Conservation (phyloP, 768 basidiomycete species). For the Lactifluus rugatus region DNA sequence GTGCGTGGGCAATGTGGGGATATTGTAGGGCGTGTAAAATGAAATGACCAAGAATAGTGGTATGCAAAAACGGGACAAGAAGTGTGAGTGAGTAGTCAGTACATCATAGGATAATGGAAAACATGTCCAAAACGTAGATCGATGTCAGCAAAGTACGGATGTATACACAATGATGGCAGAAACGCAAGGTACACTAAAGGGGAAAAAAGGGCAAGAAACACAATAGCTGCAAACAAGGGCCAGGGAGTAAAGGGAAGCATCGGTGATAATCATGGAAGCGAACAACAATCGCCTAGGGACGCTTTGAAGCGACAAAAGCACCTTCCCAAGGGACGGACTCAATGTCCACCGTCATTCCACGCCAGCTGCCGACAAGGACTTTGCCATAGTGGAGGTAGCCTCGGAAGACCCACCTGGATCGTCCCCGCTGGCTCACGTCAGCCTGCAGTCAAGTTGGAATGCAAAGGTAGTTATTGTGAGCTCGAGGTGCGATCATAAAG, state of each 20-base stretch:
- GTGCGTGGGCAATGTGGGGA: background rate
- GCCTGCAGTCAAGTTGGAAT: constrained; percentile 1
- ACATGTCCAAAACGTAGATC: background rate
- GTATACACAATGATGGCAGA: constrained; percentile 9
- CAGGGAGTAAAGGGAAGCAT: background rate
- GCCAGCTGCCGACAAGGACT: constrained; percentile 68
- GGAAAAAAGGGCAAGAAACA: background rate
- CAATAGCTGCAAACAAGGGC: background rate
- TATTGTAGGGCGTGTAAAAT: constrained; percentile 8
- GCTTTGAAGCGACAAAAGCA: constrained; percentile 50
- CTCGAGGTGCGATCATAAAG: background rate
- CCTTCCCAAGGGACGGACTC: constrained; percentile 48
- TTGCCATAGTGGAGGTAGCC: constrained; percentile 59
- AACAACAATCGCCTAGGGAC: constrained; percentile 19
- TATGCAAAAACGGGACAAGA: background rate
- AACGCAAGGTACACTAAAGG: background rate
- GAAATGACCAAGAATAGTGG: constrained; percentile 11
- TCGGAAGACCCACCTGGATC: constrained; percentile 41
- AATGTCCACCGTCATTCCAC: constrained; percentile 37
- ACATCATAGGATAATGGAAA: constrained; percentile 6
- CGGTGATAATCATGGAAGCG: no score
- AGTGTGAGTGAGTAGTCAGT: background rate
- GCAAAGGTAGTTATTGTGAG: background rate
- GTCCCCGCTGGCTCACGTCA: constrained; percentile 7
- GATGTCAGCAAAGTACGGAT: background rate